These are phyloP conservation scores for Thelephora ganbajun DNA, from an alignment of 768 basidiomycete species.

Conservation along the genomic window DNA sequence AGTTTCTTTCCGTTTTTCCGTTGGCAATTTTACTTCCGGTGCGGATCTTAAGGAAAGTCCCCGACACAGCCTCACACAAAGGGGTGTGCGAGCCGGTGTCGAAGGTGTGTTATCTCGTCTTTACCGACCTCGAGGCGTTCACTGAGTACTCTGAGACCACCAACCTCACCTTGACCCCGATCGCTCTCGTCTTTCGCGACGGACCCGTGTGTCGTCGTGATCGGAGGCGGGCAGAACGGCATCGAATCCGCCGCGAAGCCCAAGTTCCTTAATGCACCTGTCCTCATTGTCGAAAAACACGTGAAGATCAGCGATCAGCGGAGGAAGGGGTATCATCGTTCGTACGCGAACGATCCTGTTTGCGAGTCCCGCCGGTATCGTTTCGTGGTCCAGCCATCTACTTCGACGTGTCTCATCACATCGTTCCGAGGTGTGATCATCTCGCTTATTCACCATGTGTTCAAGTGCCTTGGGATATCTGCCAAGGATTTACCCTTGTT, in stretches of 20 bases:
- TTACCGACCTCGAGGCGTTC: conserved; percentile 38
- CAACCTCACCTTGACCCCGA: conserved; percentile 26
- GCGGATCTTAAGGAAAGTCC: conserved; percentile 32
- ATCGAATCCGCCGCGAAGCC: conserved; percentile 45
- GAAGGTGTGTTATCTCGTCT: conserved; percentile 33
- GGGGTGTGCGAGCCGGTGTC: conserved; percentile 23
- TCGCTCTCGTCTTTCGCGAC: conserved; percentile 23
- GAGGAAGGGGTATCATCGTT: conserved; percentile 50
- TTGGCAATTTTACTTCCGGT: conserved; percentile 20
- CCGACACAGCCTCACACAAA: conserved; percentile 3
- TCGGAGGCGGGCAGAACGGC: conserved; percentile 40
- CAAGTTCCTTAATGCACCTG: conserved; percentile 32
- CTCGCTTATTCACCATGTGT: conserved; percentile 40
- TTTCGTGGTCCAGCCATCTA: background rate
- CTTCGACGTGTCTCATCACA: conserved; percentile 5
- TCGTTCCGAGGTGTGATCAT: conserved; percentile 29
- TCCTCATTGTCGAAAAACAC: conserved; percentile 51
- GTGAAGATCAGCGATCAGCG: conserved; percentile 47
- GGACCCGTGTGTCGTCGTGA: conserved; percentile 38
- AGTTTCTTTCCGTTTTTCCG: conserved; percentile 27
- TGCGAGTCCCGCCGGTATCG: conserved; percentile 28
- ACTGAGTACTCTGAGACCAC: conserved; percentile 30
- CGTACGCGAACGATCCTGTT: conserved; percentile 55
- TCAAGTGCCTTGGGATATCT: background rate
- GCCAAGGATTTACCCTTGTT: background rate